A percentile compares a stretch with the other conserved stretches of the same genome.
Evolutionary conservation across 2,329 filamentous ascomycete genomes (phyloP).

Genomic region (Emergomyces orientalis): DNA sequence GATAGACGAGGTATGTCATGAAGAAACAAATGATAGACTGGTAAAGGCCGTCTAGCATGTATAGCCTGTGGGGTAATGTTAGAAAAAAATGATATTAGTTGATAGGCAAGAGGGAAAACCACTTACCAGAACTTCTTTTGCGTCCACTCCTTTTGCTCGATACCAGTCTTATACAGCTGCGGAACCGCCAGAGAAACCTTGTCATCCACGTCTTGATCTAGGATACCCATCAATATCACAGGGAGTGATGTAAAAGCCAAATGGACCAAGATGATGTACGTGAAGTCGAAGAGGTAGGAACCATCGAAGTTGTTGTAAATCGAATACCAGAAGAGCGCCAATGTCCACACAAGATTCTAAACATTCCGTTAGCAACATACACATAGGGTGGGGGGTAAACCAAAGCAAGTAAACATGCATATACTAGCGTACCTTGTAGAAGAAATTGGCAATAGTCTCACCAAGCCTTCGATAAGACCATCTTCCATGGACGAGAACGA

Average conservation of each 20-base stretch:
- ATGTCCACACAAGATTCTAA: slow-evolving; percentile 93
- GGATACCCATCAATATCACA: slow-evolving; percentile 88
- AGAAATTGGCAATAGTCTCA: slow-evolving; percentile 96
- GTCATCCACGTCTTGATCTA: slow-evolving; percentile 95
- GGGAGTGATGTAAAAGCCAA: slow-evolving; percentile 92
- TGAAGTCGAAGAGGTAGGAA: slow-evolving; percentile 95
- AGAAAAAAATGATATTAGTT: slow-evolving; percentile 18
- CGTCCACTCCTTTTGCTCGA: slow-evolving; percentile 94
- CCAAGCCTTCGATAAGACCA: slow-evolving; percentile 94
- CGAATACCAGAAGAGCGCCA: slow-evolving; percentile 94
- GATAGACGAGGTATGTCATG: slow-evolving; percentile 76
- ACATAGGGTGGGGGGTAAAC: background rate
- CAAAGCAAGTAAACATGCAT: background rate
- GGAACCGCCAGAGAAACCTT: slow-evolving; percentile 88
- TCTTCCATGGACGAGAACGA: slow-evolving; percentile 81
- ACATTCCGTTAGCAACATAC: background rate
- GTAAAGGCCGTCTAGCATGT: slow-evolving; percentile 92
- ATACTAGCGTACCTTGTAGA: slow-evolving; percentile 66
- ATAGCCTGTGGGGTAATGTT: slow-evolving; percentile 50
- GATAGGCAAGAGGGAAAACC: background rate
- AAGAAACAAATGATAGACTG: slow-evolving; percentile 92
- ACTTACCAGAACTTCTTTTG: slow-evolving; percentile 89
- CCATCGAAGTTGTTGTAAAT: slow-evolving; percentile 94
- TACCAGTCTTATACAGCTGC: slow-evolving; percentile 88
- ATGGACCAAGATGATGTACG: slow-evolving; percentile 94